These are phyloP conservation scores for Cylindrodendrum hubeiense DNA, from an alignment of 2,329 filamentous ascomycete genomes.

Conservation along the genomic window DNA sequence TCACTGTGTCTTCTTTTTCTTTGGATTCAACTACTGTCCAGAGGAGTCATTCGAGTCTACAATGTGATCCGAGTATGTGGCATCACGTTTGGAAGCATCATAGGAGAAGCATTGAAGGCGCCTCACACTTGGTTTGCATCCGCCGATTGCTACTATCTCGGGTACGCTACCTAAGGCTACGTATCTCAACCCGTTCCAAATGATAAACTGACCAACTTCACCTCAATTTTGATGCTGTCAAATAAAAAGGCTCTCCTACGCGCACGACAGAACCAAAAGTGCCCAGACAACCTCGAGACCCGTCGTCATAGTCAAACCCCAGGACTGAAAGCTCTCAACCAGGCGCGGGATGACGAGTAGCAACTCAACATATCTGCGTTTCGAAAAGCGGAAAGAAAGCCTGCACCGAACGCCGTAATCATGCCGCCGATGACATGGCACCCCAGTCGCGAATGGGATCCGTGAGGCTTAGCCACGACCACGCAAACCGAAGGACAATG, in stretches of 20 bases:
- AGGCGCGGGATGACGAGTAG: neutral
- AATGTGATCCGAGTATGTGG: neutral
- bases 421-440: neutral
- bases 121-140: neutral
- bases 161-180: neutral
- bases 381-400: neutral
- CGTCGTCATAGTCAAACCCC: neutral
- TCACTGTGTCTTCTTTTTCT: conserved; percentile 40
- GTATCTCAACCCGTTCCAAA: neutral
- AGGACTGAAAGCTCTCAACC: neutral
- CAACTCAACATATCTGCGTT: neutral
- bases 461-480: neutral
- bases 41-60: neutral
- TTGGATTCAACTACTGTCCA: conserved; percentile 10
- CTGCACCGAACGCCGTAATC: neutral
- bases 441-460: neutral
- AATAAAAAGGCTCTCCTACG: neutral
- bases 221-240: neutral
- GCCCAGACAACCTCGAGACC: neutral
- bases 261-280: neutral
- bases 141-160: neutral
- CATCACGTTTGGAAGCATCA: neutral
- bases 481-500: neutral
- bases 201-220: neutral
- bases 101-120: neutral